Base-by-base conservation (phyloP, 192 early-diverging fungal genomes). In the Oehlia diaphana region DNA sequence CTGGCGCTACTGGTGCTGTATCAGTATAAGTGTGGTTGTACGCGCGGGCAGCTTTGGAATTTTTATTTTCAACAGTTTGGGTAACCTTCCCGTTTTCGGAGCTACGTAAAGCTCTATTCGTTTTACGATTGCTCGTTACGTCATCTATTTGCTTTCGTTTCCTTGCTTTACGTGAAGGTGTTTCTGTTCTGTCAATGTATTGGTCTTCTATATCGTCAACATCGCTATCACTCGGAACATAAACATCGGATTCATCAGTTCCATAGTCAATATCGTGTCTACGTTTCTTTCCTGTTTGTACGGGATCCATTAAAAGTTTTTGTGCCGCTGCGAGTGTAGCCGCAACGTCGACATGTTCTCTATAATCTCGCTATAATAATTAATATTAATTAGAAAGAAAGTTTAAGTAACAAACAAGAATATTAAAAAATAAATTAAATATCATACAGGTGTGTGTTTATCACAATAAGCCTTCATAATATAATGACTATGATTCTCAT, bases 401-500 rank as follows among this genome's bases (percentile, higher is more conserved):
- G 42, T 44, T 44, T 44, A 69, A 69, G 10, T n/a, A 21, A 69
- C 21, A 69, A 39, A 21, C 21, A 69, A 14, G 21, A 35, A 35
- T 28, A 69, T 19, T 21, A 31, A 31, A 21, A 37, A 26, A 21
- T 12, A 26, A 3, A 44, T 50, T 47, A 7, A 19, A 3, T 49
- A 47, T 49, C 47, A 53, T 80, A 92, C 87, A 16, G 97, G 98
- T 26, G 93, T 90, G 79, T 99, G 98, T 76, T 92, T 91, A 81
- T 99, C 96, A 81, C 98, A 99, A 73, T 89, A 97, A 7, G 92
- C 92, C 35, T 77, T 77, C 68, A 79, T 19, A 90, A 86, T 42
- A 93, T 87, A 23, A 90, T 82, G 78, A 78, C 96, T 93, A 26
- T 86, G 88, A 65, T 89, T 86, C 31, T 83, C 82, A 47, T 81